Conservation (phyloP, 1,284 basidiomycete species). For the Rhizopogon parksii region DNA sequence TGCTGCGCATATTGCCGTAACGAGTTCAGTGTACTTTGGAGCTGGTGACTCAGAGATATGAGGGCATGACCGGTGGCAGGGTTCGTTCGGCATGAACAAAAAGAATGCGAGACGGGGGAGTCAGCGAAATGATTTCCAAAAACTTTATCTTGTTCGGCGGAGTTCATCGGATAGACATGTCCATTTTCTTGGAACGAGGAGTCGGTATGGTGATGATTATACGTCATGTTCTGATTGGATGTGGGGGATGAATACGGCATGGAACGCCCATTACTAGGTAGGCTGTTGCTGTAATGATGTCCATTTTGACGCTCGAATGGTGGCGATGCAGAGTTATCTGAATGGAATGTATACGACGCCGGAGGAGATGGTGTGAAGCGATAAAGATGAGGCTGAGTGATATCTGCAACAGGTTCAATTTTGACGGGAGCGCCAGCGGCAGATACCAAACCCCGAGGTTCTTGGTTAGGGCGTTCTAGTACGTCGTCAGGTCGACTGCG, state of each 20-base stretch:
- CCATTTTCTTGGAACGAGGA: constrained; percentile 42
- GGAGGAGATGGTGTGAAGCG: constrained; percentile 54
- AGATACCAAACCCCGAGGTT: constrained; percentile 31
- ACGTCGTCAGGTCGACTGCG: constrained; percentile 35
- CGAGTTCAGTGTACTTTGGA: constrained; percentile 49
- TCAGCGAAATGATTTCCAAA: constrained; percentile 38
- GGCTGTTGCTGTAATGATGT: constrained; percentile 28
- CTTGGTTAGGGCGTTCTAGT: constrained; percentile 29
- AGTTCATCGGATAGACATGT: constrained; percentile 36
- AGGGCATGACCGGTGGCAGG: constrained; percentile 53
- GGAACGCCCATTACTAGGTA: constrained; percentile 23
- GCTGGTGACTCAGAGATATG: constrained; percentile 55
- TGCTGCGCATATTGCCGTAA: constrained; percentile 60
- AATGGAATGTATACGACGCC: constrained; percentile 34
- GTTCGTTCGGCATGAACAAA: constrained; percentile 59
- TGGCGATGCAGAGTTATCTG: constrained; percentile 23
- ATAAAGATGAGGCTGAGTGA: constrained; percentile 44
- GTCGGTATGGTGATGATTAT: constrained; percentile 30
- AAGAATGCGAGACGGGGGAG: constrained; percentile 33
- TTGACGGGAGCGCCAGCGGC: constrained; percentile 52
- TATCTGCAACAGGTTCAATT: constrained; percentile 44
- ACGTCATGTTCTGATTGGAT: constrained; percentile 29
- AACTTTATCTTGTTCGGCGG: constrained; percentile 38
- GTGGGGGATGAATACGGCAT: constrained; percentile 31
- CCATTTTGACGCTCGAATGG: constrained; percentile 31